Percentiles rank a stretch among this genome's conserved stretches.
Conservation (phyloP, 2,329 filamentous ascomycete genomes). For the Coniochaeta sp. region DNA sequence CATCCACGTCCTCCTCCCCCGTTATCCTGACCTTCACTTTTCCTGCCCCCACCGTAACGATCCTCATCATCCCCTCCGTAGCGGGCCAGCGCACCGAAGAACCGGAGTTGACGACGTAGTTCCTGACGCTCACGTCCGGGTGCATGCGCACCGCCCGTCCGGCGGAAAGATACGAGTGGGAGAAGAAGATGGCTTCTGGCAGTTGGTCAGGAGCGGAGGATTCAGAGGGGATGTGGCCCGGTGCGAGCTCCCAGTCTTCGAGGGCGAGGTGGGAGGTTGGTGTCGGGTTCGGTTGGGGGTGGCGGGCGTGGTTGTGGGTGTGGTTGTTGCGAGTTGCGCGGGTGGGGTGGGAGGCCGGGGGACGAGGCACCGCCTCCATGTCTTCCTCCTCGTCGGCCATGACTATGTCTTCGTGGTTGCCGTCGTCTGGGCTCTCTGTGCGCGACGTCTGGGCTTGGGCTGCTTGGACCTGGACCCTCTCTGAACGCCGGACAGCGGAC, state of each 20-base stretch:
- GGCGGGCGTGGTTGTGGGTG: conserved; percentile 3
- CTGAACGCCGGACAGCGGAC: background rate
- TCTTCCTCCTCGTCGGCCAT: too few relatives aligned
- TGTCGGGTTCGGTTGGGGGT: conserved; percentile 12
- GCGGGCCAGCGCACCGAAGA: conserved; percentile 12
- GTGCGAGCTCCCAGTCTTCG: conserved; percentile 29
- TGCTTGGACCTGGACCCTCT: background rate
- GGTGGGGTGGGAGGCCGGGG: too few relatives aligned
- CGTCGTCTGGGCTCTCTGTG: background rate
- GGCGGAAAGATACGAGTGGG: conserved; percentile 23
- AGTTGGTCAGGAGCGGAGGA: conserved; percentile 7
- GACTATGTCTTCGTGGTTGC: background rate
- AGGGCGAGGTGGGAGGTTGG: conserved; percentile 20
- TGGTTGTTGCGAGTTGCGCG: background rate
- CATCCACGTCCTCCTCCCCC: conserved; percentile 15
- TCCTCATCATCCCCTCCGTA: conserved; percentile 11
- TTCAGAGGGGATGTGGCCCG: conserved; percentile 18
- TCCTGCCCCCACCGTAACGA: conserved; percentile 22
- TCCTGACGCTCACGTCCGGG: conserved; percentile 19
- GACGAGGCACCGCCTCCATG: too few relatives aligned
- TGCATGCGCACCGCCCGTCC: conserved; percentile 16
- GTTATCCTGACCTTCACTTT: conserved; percentile 20
- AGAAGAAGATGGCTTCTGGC: conserved; percentile 20
- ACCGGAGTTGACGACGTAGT: conserved; percentile 20
- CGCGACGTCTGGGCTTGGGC: background rate